These are phyloP conservation scores for Geotrichum histeridarum DNA, from an alignment of 1,139 yeast genomes.

Conservation along the genomic window DNA sequence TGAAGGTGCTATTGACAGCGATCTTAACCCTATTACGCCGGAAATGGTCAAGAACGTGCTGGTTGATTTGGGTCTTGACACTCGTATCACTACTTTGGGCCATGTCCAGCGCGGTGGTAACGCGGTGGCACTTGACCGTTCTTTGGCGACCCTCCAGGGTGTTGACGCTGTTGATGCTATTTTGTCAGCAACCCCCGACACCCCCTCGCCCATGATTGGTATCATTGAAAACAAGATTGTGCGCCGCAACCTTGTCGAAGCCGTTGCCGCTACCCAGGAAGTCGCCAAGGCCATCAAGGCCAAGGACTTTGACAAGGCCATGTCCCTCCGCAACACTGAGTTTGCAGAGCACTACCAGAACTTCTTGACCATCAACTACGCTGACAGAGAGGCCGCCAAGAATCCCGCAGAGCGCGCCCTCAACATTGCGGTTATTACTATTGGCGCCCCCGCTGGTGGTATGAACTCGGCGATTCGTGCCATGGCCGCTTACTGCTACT, in stretches of 20 bases:
- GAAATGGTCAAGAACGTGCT: constrained; percentile 74
- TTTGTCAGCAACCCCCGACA: constrained; percentile 76
- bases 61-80: constrained; percentile 80
- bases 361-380: constrained; percentile 62
- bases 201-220: constrained; percentile 95
- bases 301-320: constrained; percentile 80
- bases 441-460: constrained; percentile 97
- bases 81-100: constrained; percentile 90
- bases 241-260: constrained; percentile 78
- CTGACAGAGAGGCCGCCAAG: constrained; percentile 55
- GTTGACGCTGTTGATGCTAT: constrained; percentile 96
- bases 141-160: constrained; percentile 90
- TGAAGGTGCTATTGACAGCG: constrained; percentile 89
- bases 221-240: constrained; percentile 80
- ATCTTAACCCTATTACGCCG: constrained; percentile 74
- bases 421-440: constrained; percentile 75
- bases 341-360: constrained; percentile 74
- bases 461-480: constrained; percentile 91
- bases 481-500: constrained; percentile 83
- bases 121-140: constrained; percentile 89
- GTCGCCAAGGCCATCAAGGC: constrained; percentile 83
- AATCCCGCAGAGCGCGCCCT: constrained; percentile 43
- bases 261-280: constrained; percentile 76
- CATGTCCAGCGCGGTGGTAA: constrained; percentile 99
- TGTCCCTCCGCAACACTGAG: constrained; percentile 78